phyloP scores from a whole-genome alignment of 345 rosid genomes.

The Eucalyptus dawsonii region DNA sequence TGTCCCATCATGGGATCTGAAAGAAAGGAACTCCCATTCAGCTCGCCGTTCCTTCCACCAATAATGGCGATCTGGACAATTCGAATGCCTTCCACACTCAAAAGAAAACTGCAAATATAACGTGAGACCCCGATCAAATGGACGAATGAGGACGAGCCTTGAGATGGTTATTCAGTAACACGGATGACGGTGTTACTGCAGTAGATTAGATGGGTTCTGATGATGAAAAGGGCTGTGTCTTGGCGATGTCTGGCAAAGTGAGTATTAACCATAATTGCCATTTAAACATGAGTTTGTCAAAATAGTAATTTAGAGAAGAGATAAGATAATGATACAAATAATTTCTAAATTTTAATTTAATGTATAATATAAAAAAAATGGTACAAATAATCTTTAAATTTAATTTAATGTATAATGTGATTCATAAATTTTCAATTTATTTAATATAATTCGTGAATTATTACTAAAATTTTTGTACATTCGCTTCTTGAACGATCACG shows the following conservation, averaged over 20 bases:
- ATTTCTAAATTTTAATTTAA: too few relatives aligned
- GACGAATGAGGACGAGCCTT: not conserved
- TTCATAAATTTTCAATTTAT: fast-evolving
- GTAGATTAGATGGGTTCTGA: not conserved
- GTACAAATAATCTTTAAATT: fast-evolving
- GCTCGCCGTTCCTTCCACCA: not conserved
- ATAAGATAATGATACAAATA: fast-evolving
- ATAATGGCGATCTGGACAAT: not conserved
- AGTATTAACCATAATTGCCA: not conserved
- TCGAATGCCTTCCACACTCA: not conserved
- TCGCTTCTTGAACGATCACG: not conserved
- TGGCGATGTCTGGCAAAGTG: not conserved
- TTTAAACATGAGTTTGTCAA: not conserved
- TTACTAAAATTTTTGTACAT: not conserved
- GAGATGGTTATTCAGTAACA: not conserved
- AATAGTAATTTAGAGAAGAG: not conserved
- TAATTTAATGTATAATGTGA: fast-evolving
- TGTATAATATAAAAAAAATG: too few relatives aligned
- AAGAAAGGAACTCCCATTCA: not conserved
- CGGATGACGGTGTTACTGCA: not conserved
- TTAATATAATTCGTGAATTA: fast-evolving
- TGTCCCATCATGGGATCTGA: not conserved
- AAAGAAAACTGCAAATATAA: not conserved
- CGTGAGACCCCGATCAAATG: not conserved
- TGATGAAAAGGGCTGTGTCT: not conserved